Evolutionary conservation across 2,329 filamentous ascomycete genomes (phyloP), one percentile per base, ranked within the genome.

Genomic region (Ophiosphaerella korrae): DNA sequence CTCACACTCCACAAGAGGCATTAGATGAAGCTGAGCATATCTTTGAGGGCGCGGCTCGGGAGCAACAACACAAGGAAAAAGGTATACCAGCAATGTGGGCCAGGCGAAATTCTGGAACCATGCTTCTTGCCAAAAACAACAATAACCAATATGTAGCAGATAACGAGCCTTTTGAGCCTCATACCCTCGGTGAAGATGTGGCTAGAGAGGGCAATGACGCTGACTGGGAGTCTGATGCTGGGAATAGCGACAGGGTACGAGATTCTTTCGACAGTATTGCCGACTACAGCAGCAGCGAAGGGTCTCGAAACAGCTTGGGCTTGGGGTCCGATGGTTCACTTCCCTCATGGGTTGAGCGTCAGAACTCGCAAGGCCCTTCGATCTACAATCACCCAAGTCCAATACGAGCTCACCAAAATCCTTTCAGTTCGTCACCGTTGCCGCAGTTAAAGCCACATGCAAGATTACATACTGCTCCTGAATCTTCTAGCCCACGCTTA

Each of bases 221-320:
- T 9, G 72, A 74, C 34, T 74, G 72, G 72, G 70, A 73, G 35
- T 74, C 72, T 2, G 47, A 73, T 23, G 65, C 38, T 8, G 58
- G 58, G 7, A 52, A 55, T 12, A 68, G 62, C 38, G 57, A 53
- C 11, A 39, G 45, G 13, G 52, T 45, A 1, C 62, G 58, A 46
- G 52, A 37, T n/a, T 66, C 57, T 32, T 53, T 53, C 5, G 66
- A 64, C 21, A 73, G 70, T 42, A 64, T 71, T 47, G 71, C 70
- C 13, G 63, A 73, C 45, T 71, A 72, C 47, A 71, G 65, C 39
- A 69, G 63, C 31, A 62, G 59, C 24, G 66, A 71, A 16, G 56
- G 52, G 7, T 63, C 56, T 26, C 52, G 60, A 8, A 57, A 62
- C 9, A 64, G 61, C 36, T 41, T 64, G 6, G 58, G 53, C 4